Base-by-base conservation (phyloP, 768 basidiomycete species). In the Macrolepiota fuliginosa region DNA sequence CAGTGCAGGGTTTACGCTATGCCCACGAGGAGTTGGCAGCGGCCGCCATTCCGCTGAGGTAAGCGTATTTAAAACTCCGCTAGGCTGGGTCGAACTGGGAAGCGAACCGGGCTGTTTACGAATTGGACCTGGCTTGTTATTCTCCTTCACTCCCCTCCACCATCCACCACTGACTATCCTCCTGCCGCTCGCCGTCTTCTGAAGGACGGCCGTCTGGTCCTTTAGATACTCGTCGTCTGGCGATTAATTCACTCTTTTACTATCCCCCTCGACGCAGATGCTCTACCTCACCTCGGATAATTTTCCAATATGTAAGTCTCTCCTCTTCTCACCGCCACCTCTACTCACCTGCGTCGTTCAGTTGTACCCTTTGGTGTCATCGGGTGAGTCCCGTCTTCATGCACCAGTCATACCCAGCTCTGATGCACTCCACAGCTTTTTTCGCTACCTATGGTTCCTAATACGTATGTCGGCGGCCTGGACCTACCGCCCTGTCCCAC, bases 361-460 rank as follows among this genome's bases (percentile, higher is more conserved):
- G 94, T 97, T 75, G 83, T 93, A 61, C 91, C 91, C n/a, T 91
- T 93, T 71, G 90, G 91, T 65, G 83, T 92, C 71, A 92, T 92
- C 72, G 92, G 90, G 91, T 91, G 64, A 63, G 83, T 61, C 24
- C 32, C 10, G 19, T 4, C 15, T 11, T 15, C 49, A 35, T 35
- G 32, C 22, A 17, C 42, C 27, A 45, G 45, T n/a, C 45, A 25
- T 35, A 22, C 39, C 56, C 42, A 37, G 25, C 2, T 36, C 45
- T 22, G 15, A 57, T 50, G 7, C 56, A 15, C 22, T 42, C 27
- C 63, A 15, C 72, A 94, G 94, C 53, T 95, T 96, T 73, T 96
- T 92, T 77, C 92, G 93, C 47, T 96, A 96, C 79, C 80, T 96
- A 62, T 96, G 94, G 94, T 96, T 90, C 74, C 70, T 89, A 68